Evolutionary conservation across 192 early-diverging fungal genomes (phyloP).

Genomic region (Coemansia sp.): DNA sequence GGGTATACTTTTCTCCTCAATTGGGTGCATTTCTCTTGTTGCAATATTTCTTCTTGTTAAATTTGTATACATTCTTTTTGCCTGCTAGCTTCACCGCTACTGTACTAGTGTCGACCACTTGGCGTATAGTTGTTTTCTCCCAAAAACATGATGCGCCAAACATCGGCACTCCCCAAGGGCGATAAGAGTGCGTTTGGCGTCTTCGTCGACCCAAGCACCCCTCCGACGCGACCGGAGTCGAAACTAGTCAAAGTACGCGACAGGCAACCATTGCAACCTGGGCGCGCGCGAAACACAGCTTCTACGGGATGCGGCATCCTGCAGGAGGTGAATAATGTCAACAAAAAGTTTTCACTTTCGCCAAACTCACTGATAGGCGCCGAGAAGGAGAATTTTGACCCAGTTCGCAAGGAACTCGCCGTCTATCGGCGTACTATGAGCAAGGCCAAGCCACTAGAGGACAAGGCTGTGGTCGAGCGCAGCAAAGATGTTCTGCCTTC

Average conservation of each 20-base stretch:
- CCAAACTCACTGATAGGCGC: slow-evolving; percentile 34
- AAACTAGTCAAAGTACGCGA: background rate
- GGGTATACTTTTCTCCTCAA: background rate
- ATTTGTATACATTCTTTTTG: background rate
- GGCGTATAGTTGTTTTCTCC: background rate
- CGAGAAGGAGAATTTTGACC: slow-evolving; percentile 53
- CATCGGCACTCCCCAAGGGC: background rate
- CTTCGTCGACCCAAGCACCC: slow-evolving; percentile 2
- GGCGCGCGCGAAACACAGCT: background rate
- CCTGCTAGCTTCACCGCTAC: background rate
- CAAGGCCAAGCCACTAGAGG: background rate
- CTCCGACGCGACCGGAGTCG: background rate
- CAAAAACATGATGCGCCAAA: background rate
- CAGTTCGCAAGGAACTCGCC: slow-evolving; percentile 25
- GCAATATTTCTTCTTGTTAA: background rate
- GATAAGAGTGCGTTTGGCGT: slow-evolving; percentile 7
- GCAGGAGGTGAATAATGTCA: slow-evolving; percentile 12
- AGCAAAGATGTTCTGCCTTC: background rate
- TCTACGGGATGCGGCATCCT: slow-evolving; percentile 1
- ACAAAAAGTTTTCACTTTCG: slow-evolving; percentile 25
- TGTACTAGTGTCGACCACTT: background rate
- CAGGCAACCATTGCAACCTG: background rate
- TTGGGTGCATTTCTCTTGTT: background rate
- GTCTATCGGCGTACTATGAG: slow-evolving; percentile 10
- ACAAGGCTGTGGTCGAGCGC: background rate